Evolutionary conservation across 2,329 filamentous ascomycete species (phyloP).

Genomic region (Paraphaeosphaeria sporulosa): DNA sequence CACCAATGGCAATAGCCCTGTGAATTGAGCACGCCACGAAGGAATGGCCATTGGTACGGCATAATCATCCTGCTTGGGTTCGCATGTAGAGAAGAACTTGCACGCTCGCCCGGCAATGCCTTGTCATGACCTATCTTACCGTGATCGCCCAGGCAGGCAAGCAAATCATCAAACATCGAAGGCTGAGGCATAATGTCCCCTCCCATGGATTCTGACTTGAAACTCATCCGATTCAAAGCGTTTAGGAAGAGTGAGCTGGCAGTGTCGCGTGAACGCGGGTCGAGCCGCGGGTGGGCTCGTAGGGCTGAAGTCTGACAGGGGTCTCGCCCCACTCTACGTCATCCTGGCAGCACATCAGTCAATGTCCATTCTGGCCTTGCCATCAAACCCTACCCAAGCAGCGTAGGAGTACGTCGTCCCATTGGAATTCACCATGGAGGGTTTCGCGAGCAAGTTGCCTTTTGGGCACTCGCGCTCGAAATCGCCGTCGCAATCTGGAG

Average conservation of each 20-base stretch:
- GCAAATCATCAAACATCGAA: not conserved
- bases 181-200: not conserved
- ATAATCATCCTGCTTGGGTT: not conserved
- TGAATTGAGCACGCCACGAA: not conserved
- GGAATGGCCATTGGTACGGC: not conserved
- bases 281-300: not conserved
- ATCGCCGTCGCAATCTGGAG: slow-evolving; percentile 32
- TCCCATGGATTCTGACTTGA: not conserved
- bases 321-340: slow-evolving; percentile 12
- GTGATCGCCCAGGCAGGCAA: not conserved
- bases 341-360: slow-evolving; percentile 14
- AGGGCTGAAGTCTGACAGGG: slow-evolving; percentile 7
- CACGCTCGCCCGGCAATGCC: no score
- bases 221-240: no score
- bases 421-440: slow-evolving; percentile 29
- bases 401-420: not conserved
- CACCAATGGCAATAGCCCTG: not conserved
- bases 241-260: not conserved
- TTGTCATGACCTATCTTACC: not conserved
- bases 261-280: not conserved
- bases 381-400: not conserved
- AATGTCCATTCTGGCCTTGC: not conserved
- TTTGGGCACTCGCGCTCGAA: slow-evolving; percentile 42
- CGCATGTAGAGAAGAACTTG: not conserved
- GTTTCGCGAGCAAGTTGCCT: slow-evolving; percentile 42